These are phyloP conservation scores for Phoma sp. DNA, from an alignment of 2,329 filamentous ascomycete genomes.

Conservation along the genomic window DNA sequence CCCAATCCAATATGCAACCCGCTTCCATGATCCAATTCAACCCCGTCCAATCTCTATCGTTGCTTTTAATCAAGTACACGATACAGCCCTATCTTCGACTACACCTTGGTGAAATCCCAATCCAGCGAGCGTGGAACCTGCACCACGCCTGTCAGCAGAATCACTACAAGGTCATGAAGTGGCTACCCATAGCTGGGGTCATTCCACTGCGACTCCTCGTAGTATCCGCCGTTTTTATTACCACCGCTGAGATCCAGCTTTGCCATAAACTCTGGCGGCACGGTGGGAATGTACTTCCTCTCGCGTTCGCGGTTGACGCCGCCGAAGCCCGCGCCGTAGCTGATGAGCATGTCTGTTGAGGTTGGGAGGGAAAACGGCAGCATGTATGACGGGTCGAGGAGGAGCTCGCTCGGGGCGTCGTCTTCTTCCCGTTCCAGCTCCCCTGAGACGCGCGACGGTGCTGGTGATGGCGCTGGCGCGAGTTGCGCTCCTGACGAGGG, in stretches of 20 bases:
- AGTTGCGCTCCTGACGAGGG: constrained; percentile 29
- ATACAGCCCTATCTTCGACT: too few species aligned
- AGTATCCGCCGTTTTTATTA: constrained; percentile 40
- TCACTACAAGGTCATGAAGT: not conserved
- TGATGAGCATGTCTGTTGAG: constrained; percentile 95
- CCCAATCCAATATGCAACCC: too few species aligned
- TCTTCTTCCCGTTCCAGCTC: constrained; percentile 69
- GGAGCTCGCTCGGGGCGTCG: constrained; percentile 75
- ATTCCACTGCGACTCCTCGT: constrained; percentile 43
- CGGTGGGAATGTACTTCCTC: constrained; percentile 93
- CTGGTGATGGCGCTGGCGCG: constrained; percentile 38
- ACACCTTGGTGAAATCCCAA: too few species aligned
- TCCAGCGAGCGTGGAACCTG: constrained; percentile 10
- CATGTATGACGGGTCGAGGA: constrained; percentile 89
- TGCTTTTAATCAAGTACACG: too few species aligned
- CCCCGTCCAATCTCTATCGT: too few species aligned
- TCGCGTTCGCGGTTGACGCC: constrained; percentile 90
- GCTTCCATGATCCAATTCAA: too few species aligned
- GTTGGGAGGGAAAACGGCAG: constrained; percentile 95
- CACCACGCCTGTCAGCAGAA: not conserved
- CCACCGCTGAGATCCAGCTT: constrained; percentile 73
- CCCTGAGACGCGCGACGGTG: constrained; percentile 38
- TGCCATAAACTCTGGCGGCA: constrained; percentile 90
- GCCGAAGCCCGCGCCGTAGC: constrained; percentile 92
- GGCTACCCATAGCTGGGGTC: constrained; percentile 43